Evolutionary conservation across 2,329 filamentous ascomycete genomes (phyloP), one percentile per base, ranked within the genome.

Genomic region (Calonectria pseudoreteaudii): DNA sequence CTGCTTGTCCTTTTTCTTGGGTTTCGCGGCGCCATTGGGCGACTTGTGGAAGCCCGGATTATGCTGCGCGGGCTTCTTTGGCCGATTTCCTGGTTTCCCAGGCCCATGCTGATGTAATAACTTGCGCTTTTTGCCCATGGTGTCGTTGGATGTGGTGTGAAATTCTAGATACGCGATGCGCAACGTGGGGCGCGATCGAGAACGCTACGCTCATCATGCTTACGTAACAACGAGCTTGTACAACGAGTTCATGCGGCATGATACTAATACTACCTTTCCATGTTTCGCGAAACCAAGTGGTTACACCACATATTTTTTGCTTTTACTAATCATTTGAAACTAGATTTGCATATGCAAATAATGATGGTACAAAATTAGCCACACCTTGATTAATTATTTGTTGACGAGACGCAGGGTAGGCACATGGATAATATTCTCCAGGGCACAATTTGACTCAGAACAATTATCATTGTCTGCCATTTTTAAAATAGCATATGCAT

Each of bases 81-180:
- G 68, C 11, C 75, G 73, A 41, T 64, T 62, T 44, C 67, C 75
- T 4, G 73, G 31, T n/a, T 53, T 73, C 14, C 38, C 52, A 62
- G 74, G 66, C 69, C 82, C 72, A 65, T 70, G 68, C 70, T 75
- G 78, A 66, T 75, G 82, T 72, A 77, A 75, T 69, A 86, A 82
- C 83, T 88, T 89, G 76, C 86, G 86, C 80, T 87, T 87, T 75
- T 85, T 87, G 68, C 78, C 82, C 85, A 86, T 86, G 52, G 66
- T 53, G 56, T 31, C 14, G 50, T 67, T 67, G 31, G 30, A 52
- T 66, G 44, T 58, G 53, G 30, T 36, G 66, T 16, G n/a, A 52
- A 49, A 62, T 64, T 26, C n/a, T 34, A 14, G 47, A 66, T n/a
- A 34, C 65, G 47, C 44, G 49, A 69, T 58, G 58, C 28, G 41